Evolutionary conservation across 371 early-diverging fungal species (phyloP).

Genomic region (Syncephalastrum racemosum): DNA sequence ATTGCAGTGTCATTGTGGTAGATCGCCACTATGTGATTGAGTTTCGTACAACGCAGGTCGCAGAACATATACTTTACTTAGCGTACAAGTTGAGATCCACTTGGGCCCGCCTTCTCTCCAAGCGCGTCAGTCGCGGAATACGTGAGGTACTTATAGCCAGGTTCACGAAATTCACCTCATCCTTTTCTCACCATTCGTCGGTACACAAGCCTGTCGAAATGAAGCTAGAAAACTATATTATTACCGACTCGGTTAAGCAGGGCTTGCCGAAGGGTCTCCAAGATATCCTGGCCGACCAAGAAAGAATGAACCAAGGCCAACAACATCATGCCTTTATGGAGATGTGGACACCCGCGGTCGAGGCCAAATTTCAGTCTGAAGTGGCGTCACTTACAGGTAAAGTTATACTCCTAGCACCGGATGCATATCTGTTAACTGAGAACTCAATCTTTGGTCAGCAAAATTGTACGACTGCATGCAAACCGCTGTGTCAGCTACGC

Average conservation of each 20-base stretch:
- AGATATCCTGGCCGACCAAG: conserved; percentile 31
- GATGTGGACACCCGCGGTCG: conserved; percentile 39
- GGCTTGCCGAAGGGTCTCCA: conserved; percentile 29
- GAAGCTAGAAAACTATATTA: conserved; percentile 12
- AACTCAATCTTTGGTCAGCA: conserved; percentile 6
- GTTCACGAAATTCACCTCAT: no score
- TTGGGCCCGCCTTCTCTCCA: conserved; percentile 30
- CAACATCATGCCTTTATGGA: conserved; percentile 7
- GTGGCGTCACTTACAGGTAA: conserved; percentile 30
- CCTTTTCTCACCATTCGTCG: no score
- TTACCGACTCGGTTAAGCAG: conserved; percentile 19
- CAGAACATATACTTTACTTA: conserved; percentile 32
- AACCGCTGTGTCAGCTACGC: conserved; percentile 44
- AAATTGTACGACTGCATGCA: conserved; percentile 33
- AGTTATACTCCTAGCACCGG: background rate
- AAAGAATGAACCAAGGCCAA: conserved; percentile 6
- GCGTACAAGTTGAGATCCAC: conserved; percentile 29
- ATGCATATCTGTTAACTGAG: background rate
- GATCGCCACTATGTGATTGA: conserved; percentile 58
- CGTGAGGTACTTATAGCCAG: conserved; percentile 20
- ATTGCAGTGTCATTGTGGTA: conserved; percentile 55
- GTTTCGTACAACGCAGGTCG: conserved; percentile 48
- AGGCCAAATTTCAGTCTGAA: conserved; percentile 25
- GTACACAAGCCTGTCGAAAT: background rate
- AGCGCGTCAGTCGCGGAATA: conserved; percentile 32